Percentiles rank a stretch among this genome's conserved stretches.
These are phyloP conservation scores for Cyathus striatus DNA, from an alignment of 768 basidiomycete species.

Conservation along the genomic window DNA sequence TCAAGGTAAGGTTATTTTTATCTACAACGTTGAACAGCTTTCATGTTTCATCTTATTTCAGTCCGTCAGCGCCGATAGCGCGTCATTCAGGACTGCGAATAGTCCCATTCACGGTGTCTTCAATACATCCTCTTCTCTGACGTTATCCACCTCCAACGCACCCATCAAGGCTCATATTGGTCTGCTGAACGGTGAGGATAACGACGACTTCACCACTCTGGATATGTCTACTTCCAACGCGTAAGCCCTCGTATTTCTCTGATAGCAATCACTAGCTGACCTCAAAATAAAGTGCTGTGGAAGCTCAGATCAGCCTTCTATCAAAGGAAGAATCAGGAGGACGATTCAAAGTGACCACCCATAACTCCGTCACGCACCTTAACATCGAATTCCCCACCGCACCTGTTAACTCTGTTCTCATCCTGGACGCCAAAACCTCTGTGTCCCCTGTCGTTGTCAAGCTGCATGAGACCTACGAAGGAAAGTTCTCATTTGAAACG, in stretches of 20 bases:
- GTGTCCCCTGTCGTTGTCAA: slow-evolving; percentile 26
- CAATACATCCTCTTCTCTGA: slow-evolving; percentile 27
- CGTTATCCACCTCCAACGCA: slow-evolving; percentile 35
- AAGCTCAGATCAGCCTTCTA: too few species aligned
- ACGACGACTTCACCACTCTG: slow-evolving; percentile 18
- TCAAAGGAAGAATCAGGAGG: too few species aligned
- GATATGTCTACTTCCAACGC: slow-evolving; percentile 33
- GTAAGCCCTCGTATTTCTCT: slow-evolving; percentile 34
- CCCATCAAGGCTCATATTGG: slow-evolving; percentile 31
- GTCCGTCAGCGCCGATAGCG: slow-evolving; percentile 13
- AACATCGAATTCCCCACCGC: slow-evolving; percentile 25
- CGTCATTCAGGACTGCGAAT: slow-evolving; percentile 18
- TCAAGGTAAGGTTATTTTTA: slow-evolving; percentile 23
- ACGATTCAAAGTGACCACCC: too few species aligned
- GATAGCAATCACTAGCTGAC: too few species aligned
- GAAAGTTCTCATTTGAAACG: slow-evolving; percentile 18
- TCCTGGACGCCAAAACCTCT: slow-evolving; percentile 20
- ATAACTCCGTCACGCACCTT: too few species aligned
- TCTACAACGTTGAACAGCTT: neutral
- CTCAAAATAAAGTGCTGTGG: too few species aligned
- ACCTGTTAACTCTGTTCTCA: slow-evolving; percentile 29
- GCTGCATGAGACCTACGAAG: slow-evolving; percentile 33
- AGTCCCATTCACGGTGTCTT: slow-evolving; percentile 38
- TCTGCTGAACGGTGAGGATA: slow-evolving; percentile 21
- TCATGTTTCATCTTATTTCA: slow-evolving; percentile 3